phyloP scores from a whole-genome alignment of 768 basidiomycete species.

The Lactarius hatsudake region DNA sequence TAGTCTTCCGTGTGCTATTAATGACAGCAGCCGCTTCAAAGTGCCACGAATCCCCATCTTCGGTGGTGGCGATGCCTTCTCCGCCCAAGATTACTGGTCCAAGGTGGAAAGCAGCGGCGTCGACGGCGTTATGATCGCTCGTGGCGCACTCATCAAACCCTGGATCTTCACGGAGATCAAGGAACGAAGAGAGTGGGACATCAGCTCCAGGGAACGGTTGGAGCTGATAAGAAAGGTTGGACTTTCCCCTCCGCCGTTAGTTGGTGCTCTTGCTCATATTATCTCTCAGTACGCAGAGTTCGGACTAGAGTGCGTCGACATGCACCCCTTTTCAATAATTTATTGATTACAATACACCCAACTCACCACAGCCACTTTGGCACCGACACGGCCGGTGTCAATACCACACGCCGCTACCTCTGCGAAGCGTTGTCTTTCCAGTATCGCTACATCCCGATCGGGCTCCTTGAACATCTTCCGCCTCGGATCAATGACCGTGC shows the following conservation, averaged over 20 bases:
- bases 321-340: not conserved
- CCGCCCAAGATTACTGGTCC: constrained; percentile 77
- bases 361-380: constrained; percentile 65
- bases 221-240: constrained; percentile 71
- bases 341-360: not conserved
- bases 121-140: constrained; percentile 92
- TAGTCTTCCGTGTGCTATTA: not conserved
- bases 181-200: constrained; percentile 92
- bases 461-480: constrained; percentile 81
- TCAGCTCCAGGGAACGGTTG: constrained; percentile 78
- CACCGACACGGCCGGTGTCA: constrained; percentile 84
- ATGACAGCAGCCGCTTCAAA: constrained; percentile 32
- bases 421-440: constrained; percentile 96
- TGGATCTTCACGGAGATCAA: constrained; percentile 97
- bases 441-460: constrained; percentile 93
- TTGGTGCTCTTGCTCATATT: not conserved
- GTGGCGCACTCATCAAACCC: constrained; percentile 94
- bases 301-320: constrained; percentile 61
- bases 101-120: constrained; percentile 78
- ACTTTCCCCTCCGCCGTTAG: constrained; percentile 2
- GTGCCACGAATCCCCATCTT: constrained; percentile 91
- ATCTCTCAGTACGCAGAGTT: constrained; percentile 72
- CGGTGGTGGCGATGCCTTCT: constrained; percentile 95
- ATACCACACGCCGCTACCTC: constrained; percentile 87
- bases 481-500: constrained; percentile 86